These are phyloP conservation scores for Xylaria sp. DNA, from an alignment of 2,329 filamentous ascomycete genomes.

Conservation along the genomic window DNA sequence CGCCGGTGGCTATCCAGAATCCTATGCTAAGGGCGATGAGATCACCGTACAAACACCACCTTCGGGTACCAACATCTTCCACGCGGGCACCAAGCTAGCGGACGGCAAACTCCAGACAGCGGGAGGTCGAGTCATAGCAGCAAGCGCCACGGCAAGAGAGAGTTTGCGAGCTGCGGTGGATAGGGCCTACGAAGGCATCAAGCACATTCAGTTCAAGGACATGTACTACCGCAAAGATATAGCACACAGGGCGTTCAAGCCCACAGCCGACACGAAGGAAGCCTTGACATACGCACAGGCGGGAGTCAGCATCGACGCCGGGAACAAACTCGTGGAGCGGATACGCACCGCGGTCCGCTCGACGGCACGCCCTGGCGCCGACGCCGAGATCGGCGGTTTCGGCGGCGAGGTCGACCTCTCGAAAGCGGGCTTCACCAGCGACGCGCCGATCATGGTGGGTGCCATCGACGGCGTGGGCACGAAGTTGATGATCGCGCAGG, in stretches of 20 bases:
- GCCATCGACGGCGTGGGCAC: slow-evolving; percentile 97
- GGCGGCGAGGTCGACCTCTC: slow-evolving; percentile 86
- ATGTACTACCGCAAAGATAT: slow-evolving; percentile 97
- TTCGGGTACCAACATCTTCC: slow-evolving; percentile 78
- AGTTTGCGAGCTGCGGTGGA: slow-evolving; percentile 84
- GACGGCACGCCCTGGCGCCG: slow-evolving; percentile 85
- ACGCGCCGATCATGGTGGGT: slow-evolving; percentile 84
- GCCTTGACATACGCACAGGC: slow-evolving; percentile 90
- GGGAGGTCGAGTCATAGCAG: slow-evolving; percentile 91
- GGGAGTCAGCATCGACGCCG: slow-evolving; percentile 93
- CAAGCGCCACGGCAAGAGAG: slow-evolving; percentile 77
- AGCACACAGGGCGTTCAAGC: slow-evolving; percentile 76
- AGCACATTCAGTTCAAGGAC: slow-evolving; percentile 81
- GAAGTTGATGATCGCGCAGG: slow-evolving; percentile 95
- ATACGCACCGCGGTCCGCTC: slow-evolving; percentile 92
- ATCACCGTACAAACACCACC: slow-evolving; percentile 61
- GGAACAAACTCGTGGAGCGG: slow-evolving; percentile 89
- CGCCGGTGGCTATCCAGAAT: slow-evolving; percentile 87
- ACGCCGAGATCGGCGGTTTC: slow-evolving; percentile 95
- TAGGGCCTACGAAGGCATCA: slow-evolving; percentile 86
- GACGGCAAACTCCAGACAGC: slow-evolving; percentile 75
- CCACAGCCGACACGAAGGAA: slow-evolving; percentile 53
- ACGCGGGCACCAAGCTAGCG: slow-evolving; percentile 82
- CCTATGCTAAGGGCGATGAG: slow-evolving; percentile 80
- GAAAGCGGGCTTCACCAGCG: slow-evolving; percentile 73